Conservation (phyloP, 306 rosid species). For the Sesbania bispinosa region DNA sequence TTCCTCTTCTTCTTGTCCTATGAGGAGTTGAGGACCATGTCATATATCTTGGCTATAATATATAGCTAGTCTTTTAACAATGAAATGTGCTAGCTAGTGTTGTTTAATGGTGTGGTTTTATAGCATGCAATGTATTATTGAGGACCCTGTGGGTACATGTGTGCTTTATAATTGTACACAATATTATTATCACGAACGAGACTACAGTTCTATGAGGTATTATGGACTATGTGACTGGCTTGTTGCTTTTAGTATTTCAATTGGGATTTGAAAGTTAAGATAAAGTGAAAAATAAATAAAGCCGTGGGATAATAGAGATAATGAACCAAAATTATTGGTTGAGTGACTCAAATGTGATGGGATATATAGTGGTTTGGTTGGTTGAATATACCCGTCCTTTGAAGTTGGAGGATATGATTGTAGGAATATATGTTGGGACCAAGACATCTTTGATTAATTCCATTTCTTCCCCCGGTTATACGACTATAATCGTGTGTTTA, state of each 20-base stretch:
- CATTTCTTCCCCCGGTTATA: not conserved
- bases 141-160: slow-evolving; percentile 20
- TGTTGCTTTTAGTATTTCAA: not conserved
- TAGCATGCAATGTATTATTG: slow-evolving; percentile 2
- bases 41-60: not conserved
- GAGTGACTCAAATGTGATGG: slow-evolving; percentile 30
- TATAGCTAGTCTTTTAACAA: not conserved
- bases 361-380: slow-evolving; percentile 20
- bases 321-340: slow-evolving; percentile 14
- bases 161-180: not conserved
- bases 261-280: not conserved
- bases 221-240: too few species aligned
- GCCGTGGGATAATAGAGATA: not conserved
- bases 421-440: slow-evolving; percentile 17
- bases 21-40: not conserved
- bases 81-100: not conserved
- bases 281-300: not conserved
- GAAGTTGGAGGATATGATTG: slow-evolving; percentile 13
- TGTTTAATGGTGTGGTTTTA: not conserved
- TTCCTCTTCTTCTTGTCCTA: not conserved
- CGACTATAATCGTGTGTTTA: not conserved
- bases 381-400: slow-evolving; percentile 1
- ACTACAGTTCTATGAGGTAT: too few species aligned
- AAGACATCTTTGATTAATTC: slow-evolving; percentile 2
- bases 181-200: too few species aligned